Conservation (phyloP, 1,139 yeast genomes). For the Nakaseomyces glabratus region DNA sequence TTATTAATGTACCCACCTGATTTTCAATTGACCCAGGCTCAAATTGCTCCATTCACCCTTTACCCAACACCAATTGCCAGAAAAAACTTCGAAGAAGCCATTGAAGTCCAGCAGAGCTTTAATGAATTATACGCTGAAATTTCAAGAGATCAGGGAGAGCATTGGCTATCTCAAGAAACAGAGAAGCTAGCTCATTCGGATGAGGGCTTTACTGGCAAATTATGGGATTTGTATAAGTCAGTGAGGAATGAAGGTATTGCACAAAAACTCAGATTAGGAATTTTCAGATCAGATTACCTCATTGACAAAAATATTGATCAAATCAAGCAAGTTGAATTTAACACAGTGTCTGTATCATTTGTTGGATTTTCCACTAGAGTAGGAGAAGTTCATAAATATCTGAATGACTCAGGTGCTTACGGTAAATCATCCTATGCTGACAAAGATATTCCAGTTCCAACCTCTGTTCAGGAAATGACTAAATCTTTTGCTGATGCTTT, state of each 20-base stretch:
- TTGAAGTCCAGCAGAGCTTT: conserved; percentile 57
- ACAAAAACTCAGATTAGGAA: conserved; percentile 70
- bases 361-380: conserved; percentile 83
- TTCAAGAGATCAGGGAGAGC: conserved; percentile 36
- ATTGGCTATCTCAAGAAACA: conserved; percentile 56
- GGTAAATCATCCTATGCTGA: conserved; percentile 35
- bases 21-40: conserved; percentile 37
- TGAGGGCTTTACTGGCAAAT: conserved; percentile 68
- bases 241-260: conserved; percentile 43
- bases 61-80: conserved; percentile 86
- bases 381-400: conserved; percentile 61
- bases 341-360: conserved; percentile 91
- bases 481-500: conserved; percentile 59
- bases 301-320: conserved; percentile 43
- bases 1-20: conserved; percentile 66
- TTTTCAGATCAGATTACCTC: conserved; percentile 88
- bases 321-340: conserved; percentile 91
- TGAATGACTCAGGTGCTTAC: conserved; percentile 51
- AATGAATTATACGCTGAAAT: conserved; percentile 67
- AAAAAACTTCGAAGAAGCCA: conserved; percentile 55
- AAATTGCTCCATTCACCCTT: conserved; percentile 76
- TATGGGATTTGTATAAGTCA: conserved; percentile 50
- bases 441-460: conserved; percentile 54
- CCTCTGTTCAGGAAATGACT: conserved; percentile 54
- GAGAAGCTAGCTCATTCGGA: conserved; percentile 52